These are phyloP conservation scores for Aspergillus felis DNA, from an alignment of 2,329 filamentous ascomycete genomes.

Conservation along the genomic window DNA sequence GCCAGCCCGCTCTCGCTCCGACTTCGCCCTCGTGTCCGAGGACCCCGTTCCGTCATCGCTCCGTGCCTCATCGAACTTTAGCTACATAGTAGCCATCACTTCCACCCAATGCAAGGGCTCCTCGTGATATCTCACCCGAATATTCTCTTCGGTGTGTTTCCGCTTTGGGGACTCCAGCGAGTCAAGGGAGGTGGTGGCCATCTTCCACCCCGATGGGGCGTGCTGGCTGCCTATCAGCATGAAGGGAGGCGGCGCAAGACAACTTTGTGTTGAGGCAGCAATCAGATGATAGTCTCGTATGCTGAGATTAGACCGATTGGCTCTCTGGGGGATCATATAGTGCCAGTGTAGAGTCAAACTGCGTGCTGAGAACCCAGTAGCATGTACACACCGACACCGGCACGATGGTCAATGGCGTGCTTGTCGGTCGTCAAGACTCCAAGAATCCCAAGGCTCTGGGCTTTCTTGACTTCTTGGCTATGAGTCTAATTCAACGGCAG, in stretches of 20 bases:
- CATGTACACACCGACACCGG: background rate
- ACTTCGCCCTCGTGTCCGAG: constrained; percentile 6
- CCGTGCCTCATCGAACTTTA: background rate
- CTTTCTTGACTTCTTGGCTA: constrained; percentile 10
- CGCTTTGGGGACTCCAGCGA: background rate
- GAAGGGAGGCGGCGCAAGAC: background rate
- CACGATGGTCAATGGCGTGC: background rate
- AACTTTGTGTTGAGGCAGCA: background rate
- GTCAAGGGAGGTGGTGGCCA: background rate
- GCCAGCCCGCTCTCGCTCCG: constrained; percentile 7
- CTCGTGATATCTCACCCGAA: background rate
- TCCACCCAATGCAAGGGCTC: background rate
- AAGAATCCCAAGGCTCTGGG: constrained; percentile 1
- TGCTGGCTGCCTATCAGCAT: background rate
- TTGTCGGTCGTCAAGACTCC: background rate
- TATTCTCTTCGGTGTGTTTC: background rate
- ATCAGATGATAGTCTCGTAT: background rate
- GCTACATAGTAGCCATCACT: background rate
- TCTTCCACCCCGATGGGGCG: background rate
- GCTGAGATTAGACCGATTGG: background rate
- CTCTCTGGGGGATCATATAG: background rate
- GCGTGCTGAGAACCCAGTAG: background rate
- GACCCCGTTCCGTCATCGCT: background rate
- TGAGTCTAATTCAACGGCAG: background rate
- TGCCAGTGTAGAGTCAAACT: background rate